Base-by-base conservation (phyloP, 352 stramenopile species). In the Pythium pyrilobum region DNA sequence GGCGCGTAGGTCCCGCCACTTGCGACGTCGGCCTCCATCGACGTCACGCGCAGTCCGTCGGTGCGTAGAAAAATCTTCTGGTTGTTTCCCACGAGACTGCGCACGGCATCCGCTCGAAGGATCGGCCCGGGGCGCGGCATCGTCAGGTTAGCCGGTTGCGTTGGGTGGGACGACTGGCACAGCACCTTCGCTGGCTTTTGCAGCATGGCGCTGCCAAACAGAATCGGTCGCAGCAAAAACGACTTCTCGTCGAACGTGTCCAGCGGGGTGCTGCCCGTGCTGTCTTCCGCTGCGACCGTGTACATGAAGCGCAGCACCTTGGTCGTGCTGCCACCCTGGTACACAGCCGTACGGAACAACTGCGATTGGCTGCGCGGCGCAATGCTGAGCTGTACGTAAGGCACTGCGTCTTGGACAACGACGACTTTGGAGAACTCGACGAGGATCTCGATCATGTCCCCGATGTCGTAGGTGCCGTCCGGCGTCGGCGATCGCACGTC, bases 381-480 rank as follows among this genome's bases (percentile, higher is more conserved):
- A 10, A 89, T 60, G 29, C 89, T 92, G 1, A 92, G 65, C 7
- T 74, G 49, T 10, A 92, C 23, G 9, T 72, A 63, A 0, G 77
- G 81, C 3, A 29, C 59, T 0, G 69, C 75, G 5, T 62, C 37
- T 20, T 23, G 46, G 0, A 86, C 77, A 2, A 83, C 61, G 9
- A 89, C 75, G 1, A 23, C 32, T 24, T 62, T 69, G 1, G 79
- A 89, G 41, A 92, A 92, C 2, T 67, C 45, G 8, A 92, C 36
- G 13, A 80, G 40, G 11, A 89, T 46, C 9, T 71, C 59, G 16
- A 92, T 77, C 3, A 48, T 34, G 18, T 89, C 66, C 0, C 71
- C 79, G 3, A 87, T 36, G 27, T 87, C 79, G 50, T 89, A 92
- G 0, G 81, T 87, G 4, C 81, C 79, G 40, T 89, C 67, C 2